Percentiles rank a stretch among this genome's conserved stretches.
Evolutionary conservation across 2,329 filamentous ascomycete species (phyloP).

Genomic region (Cercospora nicotianae): DNA sequence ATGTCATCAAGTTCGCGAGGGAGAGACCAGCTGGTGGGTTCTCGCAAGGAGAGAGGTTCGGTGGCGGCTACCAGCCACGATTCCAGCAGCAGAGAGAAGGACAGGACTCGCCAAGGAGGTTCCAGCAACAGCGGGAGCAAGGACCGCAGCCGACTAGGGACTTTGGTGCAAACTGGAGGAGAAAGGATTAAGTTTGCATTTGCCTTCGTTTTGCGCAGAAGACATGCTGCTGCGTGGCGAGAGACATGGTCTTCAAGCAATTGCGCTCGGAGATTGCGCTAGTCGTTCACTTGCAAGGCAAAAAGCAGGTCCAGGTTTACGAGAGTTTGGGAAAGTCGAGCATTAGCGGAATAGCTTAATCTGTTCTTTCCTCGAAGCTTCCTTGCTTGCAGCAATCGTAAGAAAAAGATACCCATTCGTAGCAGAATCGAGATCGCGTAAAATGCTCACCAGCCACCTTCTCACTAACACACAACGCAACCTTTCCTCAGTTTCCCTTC

Average conservation of each 20-base stretch:
- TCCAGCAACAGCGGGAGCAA: constrained; percentile 10
- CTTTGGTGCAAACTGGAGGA: constrained; percentile 13
- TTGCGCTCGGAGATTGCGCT: not conserved
- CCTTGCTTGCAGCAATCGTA: not conserved
- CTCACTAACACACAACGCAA: too few relatives aligned
- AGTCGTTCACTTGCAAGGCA: not conserved
- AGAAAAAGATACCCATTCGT: not conserved
- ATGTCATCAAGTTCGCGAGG: constrained; percentile 26
- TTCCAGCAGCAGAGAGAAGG: constrained; percentile 13
- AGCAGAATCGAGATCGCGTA: not conserved
- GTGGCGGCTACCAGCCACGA: constrained; percentile 3
- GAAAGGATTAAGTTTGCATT: not conserved
- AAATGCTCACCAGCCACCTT: not conserved
- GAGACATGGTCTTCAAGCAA: not conserved
- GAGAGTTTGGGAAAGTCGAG: not conserved
- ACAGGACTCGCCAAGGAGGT: constrained; percentile 1
- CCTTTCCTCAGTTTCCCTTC: constrained; percentile 12
- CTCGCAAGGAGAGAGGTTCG: constrained; percentile 7
- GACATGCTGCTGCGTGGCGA: not conserved
- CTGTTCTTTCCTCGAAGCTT: not conserved
- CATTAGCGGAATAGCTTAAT: not conserved
- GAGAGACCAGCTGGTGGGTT: constrained; percentile 12
- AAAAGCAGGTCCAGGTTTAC: not conserved
- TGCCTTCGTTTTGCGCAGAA: not conserved
- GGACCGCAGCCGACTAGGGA: constrained; percentile 5